Base-by-base conservation (phyloP, 2,329 filamentous ascomycete species). In the Ophiosphaerella narmari region DNA sequence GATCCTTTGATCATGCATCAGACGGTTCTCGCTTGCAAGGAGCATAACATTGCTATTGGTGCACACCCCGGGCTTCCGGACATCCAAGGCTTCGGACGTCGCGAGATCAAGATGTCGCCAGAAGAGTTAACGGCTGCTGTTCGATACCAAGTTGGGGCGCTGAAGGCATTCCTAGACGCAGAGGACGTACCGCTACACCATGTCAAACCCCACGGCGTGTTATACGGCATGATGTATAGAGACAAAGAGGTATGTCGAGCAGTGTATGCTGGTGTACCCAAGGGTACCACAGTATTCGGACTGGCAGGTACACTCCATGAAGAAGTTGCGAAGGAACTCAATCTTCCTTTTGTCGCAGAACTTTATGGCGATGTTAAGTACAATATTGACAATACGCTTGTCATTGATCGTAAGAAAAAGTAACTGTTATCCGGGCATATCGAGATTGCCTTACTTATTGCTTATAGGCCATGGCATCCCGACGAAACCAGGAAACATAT, bases 31-130 rank as follows among this genome's bases (percentile, higher is more conserved):
- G 74, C 79, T 14, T 85, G 82, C 70, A 86, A 86, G 68, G 65
- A 77, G 36, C 78, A 85, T 67, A 76, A 76, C 49, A 78, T 87
- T 52, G 77, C 75, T 42, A 73, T 82, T 5, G 85, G 85, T 7
- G 86, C 86, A 0, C 85, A 88, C 58, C 85, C 85, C 0, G 84
- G 84, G 1, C 74, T 87, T 0, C 84, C 82, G n/a, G 85, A 88
- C 63, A 76, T 86, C 18, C 78, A 84, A 70, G 85, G 85, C 7
- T 88, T 88, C 59, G 85, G 85, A 2, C 75, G 85, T 2, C 78
- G 85, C 14, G 80, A 83, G 54, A 86, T 88, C 67, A 80, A 82
- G 38, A 76, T 87, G 59, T 72, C 76, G 1, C 76, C 81, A 1
- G 80, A 81, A 14, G 83, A 86, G 57, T 73, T 83, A 52, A 82